phyloP scores from a whole-genome alignment of 768 basidiomycete species.

The Serendipita vermifera region DNA sequence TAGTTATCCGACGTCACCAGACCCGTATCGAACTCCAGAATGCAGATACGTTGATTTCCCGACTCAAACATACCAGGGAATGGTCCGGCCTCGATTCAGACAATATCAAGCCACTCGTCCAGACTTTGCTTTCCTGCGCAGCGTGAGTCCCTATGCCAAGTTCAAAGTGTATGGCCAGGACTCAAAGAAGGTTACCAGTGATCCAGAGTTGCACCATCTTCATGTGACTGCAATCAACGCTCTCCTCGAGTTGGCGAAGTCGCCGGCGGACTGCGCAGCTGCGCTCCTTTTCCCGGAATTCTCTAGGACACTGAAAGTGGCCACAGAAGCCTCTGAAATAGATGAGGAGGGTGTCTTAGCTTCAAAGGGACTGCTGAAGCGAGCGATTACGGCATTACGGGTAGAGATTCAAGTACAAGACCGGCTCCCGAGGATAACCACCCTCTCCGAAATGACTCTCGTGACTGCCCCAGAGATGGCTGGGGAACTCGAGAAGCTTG shows the following conservation, averaged over 20 bases:
- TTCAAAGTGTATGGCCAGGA: neutral
- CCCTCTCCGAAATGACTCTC: too few relatives aligned
- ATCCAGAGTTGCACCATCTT: neutral
- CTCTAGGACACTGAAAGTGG: too few relatives aligned
- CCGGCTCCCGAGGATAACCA: too few relatives aligned
- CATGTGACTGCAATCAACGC: neutral
- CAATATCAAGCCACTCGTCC: neutral
- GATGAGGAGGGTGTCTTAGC: too few relatives aligned
- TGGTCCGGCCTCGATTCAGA: constrained; percentile 2
- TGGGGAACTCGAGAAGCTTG: too few relatives aligned
- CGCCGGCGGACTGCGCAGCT: neutral
- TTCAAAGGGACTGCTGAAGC: too few relatives aligned
- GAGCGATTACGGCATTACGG: too few relatives aligned
- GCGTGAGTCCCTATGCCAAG: too few relatives aligned
- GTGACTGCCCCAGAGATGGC: too few relatives aligned
- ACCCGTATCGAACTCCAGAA: neutral
- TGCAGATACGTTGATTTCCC: neutral
- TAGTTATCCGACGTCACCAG: neutral
- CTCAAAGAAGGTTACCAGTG: neutral
- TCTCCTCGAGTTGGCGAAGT: neutral
- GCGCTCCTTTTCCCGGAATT: neutral
- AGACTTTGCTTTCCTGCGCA: neutral
- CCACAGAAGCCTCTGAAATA: too few relatives aligned
- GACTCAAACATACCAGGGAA: neutral
- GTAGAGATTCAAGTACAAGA: too few relatives aligned